A percentile compares a stretch with the other conserved stretches of the same genome.
Conservation (phyloP, 176 grass and related monocot species). For the Carex kokanica region DNA sequence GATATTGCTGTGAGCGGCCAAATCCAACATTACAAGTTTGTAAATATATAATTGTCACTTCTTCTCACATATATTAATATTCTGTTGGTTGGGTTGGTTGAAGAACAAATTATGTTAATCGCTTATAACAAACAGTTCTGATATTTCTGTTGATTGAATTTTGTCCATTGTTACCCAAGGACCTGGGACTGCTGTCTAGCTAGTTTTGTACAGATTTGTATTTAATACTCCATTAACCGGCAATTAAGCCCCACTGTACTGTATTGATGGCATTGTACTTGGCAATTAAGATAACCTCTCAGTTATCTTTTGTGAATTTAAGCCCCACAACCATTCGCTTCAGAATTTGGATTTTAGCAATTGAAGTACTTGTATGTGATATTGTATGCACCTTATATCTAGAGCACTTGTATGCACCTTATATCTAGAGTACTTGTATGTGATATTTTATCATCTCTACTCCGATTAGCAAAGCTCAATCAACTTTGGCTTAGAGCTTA, state of each 20-base stretch:
- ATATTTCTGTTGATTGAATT: background rate
- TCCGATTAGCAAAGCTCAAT: too few relatives aligned
- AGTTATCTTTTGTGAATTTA: too few relatives aligned
- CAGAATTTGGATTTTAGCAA: too few relatives aligned
- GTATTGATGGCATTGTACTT: background rate
- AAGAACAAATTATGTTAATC: background rate
- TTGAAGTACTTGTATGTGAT: too few relatives aligned
- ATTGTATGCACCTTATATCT: too few relatives aligned
- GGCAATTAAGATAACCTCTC: too few relatives aligned
- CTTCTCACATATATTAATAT: too few relatives aligned
- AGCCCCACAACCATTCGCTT: too few relatives aligned
- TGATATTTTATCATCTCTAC: too few relatives aligned
- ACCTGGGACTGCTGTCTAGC: background rate
- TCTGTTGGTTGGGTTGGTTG: background rate
- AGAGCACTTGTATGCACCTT: too few relatives aligned
- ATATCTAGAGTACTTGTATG: too few relatives aligned
- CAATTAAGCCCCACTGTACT: background rate
- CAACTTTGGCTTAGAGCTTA: too few relatives aligned
- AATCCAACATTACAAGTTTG: conserved; percentile 85
- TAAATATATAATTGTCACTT: conserved; percentile 11
- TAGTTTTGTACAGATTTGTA: background rate
- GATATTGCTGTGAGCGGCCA: conserved; percentile 88
- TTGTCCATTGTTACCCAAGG: background rate
- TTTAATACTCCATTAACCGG: background rate
- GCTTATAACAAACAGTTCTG: background rate